Evolutionary conservation across 805 yeast species (phyloP).

Genomic region (Spathaspora arborariae): DNA sequence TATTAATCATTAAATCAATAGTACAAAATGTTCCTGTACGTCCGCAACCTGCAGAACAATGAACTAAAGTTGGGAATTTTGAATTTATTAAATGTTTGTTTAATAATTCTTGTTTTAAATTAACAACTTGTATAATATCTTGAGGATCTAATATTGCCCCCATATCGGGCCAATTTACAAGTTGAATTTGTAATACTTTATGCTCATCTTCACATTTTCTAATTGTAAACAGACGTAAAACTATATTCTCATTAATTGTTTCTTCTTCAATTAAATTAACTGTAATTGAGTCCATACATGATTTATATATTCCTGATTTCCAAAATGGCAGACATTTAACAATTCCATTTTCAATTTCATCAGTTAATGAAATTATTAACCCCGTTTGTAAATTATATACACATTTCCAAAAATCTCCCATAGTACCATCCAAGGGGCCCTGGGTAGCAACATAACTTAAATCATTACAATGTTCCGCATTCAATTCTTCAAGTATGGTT

Average conservation of each 20-base stretch:
- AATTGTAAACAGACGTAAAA: slow-evolving; percentile 45
- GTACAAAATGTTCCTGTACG: slow-evolving; percentile 75
- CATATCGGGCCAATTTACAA: slow-evolving; percentile 81
- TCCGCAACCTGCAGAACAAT: slow-evolving; percentile 97
- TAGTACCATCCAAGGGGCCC: slow-evolving; percentile 76
- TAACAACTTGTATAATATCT: slow-evolving; percentile 50
- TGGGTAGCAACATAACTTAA: slow-evolving; percentile 69
- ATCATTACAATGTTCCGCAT: slow-evolving; percentile 2
- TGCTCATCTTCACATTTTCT: slow-evolving; percentile 11
- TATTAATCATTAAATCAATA: slow-evolving; percentile 29
- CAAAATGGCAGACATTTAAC: slow-evolving; percentile 81
- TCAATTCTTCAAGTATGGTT: slow-evolving; percentile 8
- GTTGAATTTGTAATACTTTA: slow-evolving; percentile 71
- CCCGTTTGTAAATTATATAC: slow-evolving; percentile 60
- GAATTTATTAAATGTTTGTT: slow-evolving; percentile 1
- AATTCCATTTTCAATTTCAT: slow-evolving; percentile 69
- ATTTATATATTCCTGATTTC: slow-evolving; percentile 53
- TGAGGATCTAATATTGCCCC: slow-evolving; percentile 55
- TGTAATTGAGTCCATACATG: slow-evolving; percentile 22
- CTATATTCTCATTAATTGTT: slow-evolving; percentile 12
- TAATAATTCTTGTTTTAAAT: slow-evolving; percentile 21
- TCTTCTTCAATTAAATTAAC: slow-evolving; percentile 23
- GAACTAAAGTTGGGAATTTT: slow-evolving; percentile 61
- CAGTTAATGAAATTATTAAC: slow-evolving; percentile 71
- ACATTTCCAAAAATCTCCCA: slow-evolving; percentile 83